These are phyloP conservation scores for Paecilomyces niveus DNA, from an alignment of 2,329 filamentous ascomycete genomes.

Conservation along the genomic window DNA sequence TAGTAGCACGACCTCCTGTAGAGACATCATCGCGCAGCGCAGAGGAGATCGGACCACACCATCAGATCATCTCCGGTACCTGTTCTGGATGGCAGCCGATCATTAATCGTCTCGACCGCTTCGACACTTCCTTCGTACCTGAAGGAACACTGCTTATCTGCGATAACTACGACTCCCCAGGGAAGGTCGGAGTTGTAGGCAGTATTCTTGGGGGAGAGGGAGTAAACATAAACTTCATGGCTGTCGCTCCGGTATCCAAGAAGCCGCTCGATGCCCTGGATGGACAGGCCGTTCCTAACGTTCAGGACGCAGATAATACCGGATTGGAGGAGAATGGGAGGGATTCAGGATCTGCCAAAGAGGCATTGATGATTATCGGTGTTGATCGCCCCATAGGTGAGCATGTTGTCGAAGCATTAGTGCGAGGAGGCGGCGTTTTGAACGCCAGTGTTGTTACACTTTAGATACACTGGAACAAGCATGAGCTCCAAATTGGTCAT, in stretches of 20 bases:
- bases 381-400: constrained; percentile 59
- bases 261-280: constrained; percentile 7
- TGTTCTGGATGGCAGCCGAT: constrained; percentile 38
- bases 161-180: constrained; percentile 73
- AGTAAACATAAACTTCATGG: constrained; percentile 78
- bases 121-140: constrained; percentile 66
- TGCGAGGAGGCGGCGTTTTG: constrained; percentile 45
- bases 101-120: constrained; percentile 67
- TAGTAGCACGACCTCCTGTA: constrained; percentile 46
- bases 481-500: no score
- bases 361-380: constrained; percentile 76
- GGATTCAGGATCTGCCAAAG: constrained; percentile 40
- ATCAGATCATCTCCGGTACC: constrained; percentile 46
- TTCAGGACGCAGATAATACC: constrained; percentile 11
- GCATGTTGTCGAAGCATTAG: constrained; percentile 45
- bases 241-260: constrained; percentile 48
- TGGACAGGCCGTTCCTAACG: not conserved
- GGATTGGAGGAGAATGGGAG: constrained; percentile 11
- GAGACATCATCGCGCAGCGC: constrained; percentile 28
- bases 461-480: constrained; percentile 12
- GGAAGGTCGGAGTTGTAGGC: constrained; percentile 76
- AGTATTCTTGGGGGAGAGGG: constrained; percentile 60
- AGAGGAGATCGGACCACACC: constrained; percentile 26
- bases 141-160: constrained; percentile 69
- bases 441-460: constrained; percentile 47